Conservation (phyloP, 2,329 filamentous ascomycete species). For the Pyricularia pennisetigena region DNA sequence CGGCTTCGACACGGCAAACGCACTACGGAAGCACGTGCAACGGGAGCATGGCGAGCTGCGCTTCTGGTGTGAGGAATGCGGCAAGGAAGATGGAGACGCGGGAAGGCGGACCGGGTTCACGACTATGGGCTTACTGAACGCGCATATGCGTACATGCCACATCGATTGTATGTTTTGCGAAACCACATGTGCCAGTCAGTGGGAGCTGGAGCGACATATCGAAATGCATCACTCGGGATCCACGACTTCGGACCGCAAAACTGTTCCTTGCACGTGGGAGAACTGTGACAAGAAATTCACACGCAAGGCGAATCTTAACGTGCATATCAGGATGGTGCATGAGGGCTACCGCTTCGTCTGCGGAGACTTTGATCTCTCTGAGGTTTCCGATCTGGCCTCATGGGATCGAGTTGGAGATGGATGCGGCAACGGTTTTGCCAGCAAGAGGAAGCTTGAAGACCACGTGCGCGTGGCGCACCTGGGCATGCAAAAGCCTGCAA, state of each 20-base stretch:
- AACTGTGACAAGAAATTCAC: conserved; percentile 73
- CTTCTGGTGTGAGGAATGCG: conserved; percentile 72
- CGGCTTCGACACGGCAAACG: conserved; percentile 64
- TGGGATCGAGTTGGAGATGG: conserved; percentile 34
- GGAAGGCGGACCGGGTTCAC: conserved; percentile 46
- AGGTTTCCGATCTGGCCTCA: conserved; percentile 41
- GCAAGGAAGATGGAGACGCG: conserved; percentile 19
- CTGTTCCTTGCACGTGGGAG: conserved; percentile 53
- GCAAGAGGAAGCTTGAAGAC: conserved; percentile 71
- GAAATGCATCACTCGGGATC: conserved; percentile 64
- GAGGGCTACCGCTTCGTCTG: conserved; percentile 73
- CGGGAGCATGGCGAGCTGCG: conserved; percentile 59
- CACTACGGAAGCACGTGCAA: conserved; percentile 61
- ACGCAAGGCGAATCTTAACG: conserved; percentile 70
- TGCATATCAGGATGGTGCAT: conserved; percentile 70
- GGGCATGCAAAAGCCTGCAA: conserved; percentile 36
- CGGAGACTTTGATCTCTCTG: conserved; percentile 51
- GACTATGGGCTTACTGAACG: conserved; percentile 60
- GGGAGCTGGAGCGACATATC: conserved; percentile 65
- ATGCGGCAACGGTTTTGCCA: conserved; percentile 67
- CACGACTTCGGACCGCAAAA: conserved; percentile 52
- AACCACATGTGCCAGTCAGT: conserved; percentile 53
- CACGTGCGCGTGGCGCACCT: conserved; percentile 79
- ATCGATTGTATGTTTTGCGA: conserved; percentile 68
- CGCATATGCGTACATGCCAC: conserved; percentile 66